Conservation (phyloP, 2,329 filamentous ascomycete genomes). For the Whalleya microplaca region DNA sequence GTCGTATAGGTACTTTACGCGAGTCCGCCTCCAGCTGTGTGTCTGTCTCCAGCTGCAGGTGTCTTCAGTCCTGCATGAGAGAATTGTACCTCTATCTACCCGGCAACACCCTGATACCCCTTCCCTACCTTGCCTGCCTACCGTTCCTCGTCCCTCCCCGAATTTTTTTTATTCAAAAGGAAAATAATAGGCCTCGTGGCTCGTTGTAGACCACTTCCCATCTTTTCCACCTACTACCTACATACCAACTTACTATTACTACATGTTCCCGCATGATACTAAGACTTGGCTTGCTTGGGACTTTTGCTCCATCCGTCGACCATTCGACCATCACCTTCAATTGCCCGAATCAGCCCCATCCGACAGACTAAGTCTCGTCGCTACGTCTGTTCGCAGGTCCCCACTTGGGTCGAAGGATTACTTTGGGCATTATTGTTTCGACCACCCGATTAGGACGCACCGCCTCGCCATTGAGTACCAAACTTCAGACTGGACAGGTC, state of each 20-base stretch:
- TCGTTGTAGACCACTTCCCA: not conserved
- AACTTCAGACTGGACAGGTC: constrained; percentile 17
- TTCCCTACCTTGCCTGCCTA: constrained; percentile 16
- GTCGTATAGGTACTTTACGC: not conserved
- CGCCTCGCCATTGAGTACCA: constrained; percentile 25
- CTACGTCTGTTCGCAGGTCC: not conserved
- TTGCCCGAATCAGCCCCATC: not conserved
- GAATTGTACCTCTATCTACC: constrained; percentile 24
- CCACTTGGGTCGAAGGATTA: not conserved
- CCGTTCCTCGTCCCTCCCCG: constrained; percentile 15
- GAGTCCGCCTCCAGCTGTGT: not conserved
- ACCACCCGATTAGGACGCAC: not conserved
- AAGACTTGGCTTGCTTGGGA: too few species aligned
- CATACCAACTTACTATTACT: constrained; percentile 2
- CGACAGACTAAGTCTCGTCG: not conserved
- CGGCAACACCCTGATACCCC: constrained; percentile 29
- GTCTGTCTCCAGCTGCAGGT: not conserved
- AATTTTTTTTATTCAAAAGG: constrained; percentile 17
- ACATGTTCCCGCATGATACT: not conserved
- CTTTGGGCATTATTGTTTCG: not conserved
- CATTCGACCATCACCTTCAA: not conserved
- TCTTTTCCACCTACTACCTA: not conserved
- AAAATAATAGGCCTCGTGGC: not conserved
- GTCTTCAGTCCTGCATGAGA: too few species aligned
- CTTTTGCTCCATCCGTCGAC: too few species aligned